Conservation (phyloP, 2,329 filamentous ascomycete genomes). For the Truncatella angustata region DNA sequence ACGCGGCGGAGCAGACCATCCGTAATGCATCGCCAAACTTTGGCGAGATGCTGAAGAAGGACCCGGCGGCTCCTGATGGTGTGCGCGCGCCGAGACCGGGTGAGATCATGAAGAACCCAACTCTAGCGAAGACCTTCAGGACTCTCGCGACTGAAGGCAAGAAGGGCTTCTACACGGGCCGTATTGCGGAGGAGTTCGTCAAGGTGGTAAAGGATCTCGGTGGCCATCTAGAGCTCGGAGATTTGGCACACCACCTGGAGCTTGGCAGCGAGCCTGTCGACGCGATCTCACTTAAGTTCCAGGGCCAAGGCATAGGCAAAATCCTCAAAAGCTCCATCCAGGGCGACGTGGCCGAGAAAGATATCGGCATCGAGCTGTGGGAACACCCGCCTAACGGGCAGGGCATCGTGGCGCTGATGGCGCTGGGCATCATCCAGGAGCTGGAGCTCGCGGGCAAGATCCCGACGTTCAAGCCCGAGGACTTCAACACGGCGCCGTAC, state of each 20-base stretch:
- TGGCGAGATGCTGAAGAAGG: conserved; percentile 81
- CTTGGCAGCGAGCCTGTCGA: conserved; percentile 74
- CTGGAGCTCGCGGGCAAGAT: conserved; percentile 76
- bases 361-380: conserved; percentile 76
- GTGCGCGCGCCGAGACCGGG: conserved; percentile 74
- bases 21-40: conserved; percentile 79
- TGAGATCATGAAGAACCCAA: conserved; percentile 86
- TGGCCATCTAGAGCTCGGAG: conserved; percentile 74
- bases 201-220: conserved; percentile 75
- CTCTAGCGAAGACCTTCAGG: conserved; percentile 77
- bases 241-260: conserved; percentile 72
- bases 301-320: conserved; percentile 53
- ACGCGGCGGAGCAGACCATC: conserved; percentile 59
- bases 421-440: conserved; percentile 85
- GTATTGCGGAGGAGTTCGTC: conserved; percentile 77
- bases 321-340: conserved; percentile 22
- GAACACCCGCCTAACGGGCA: conserved; percentile 97
- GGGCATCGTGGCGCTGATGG: conserved; percentile 92
- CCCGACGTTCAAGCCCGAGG: conserved; percentile 62
- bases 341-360: conserved; percentile 35
- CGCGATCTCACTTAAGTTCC: conserved; percentile 79
- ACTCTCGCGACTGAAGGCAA: conserved; percentile 78
- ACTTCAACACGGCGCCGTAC: conserved; percentile 81
- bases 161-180: conserved; percentile 85
- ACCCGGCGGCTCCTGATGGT: conserved; percentile 65